Base-by-base conservation (phyloP, 2,329 filamentous ascomycete genomes). In the Aspergillus aculeatus region DNA sequence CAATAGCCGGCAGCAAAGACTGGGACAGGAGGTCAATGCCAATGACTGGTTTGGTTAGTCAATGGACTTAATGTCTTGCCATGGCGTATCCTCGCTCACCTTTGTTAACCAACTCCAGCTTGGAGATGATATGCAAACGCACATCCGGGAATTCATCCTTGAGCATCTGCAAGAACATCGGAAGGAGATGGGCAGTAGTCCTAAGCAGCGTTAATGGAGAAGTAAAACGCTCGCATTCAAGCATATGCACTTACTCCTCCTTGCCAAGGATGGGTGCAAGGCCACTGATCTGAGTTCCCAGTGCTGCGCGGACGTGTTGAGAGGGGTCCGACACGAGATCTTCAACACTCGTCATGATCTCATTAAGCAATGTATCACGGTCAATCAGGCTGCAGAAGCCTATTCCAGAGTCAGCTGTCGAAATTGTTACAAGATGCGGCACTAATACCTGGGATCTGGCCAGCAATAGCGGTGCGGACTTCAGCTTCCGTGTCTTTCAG, bases 81-180 rank as follows among this genome's bases (percentile, higher is more conserved):
- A 49, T 5, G 29, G 19, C 38, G 32, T 21, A 48, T 41, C 24
- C 10, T 24, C 12, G 48, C 80, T 64, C 81, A 92, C 91, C 91
- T 80, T 97, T 91, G 80, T 99, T 99, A 65, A 99, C 95, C 64
- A 96, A 86, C 81, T 99, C 96, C 57, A 99, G 87, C 80, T 99
- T 99, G n/a, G 95, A 98, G 73, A 99, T 99, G 76, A 99, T 99
- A 80, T 99, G 96, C 61, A 99, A 87, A 64, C 95, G 90, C 54
- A 99, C 95, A 75, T 99, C 95, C 23, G 95, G 95, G 77, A 97
- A 98, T 74, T 99, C 95, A 71, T 99, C 95, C 84, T 98, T 99
- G 70, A 99, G 88, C 95, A 99, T 99, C 77, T 96, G 91, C 56
- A 99, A 84, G 79, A 99, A 98, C 94, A 99, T 99, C 56, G 95